Evolutionary conservation across 2,329 filamentous ascomycete genomes (phyloP), one percentile per base, ranked within the genome.

Genomic region (Paecilomyces sp.): DNA sequence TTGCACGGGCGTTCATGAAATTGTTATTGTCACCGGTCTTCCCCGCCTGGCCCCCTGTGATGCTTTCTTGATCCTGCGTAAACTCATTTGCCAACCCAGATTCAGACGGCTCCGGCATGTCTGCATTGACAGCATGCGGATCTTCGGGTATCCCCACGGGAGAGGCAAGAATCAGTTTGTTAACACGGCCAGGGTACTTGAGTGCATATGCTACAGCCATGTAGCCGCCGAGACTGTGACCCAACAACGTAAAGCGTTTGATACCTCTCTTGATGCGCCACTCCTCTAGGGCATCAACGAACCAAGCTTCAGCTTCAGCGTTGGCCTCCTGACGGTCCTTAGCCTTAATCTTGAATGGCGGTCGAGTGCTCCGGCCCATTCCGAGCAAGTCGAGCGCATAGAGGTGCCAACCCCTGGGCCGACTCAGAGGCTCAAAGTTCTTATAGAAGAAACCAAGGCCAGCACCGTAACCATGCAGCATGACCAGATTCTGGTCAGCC

Each of bases 401-500:
- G 18, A 99, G 78, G 69, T 91, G 92, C 87, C 94, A 95, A 30
- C 92, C 92, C 30, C 83, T 80, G 1, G 86, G 78, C 18, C 92
- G 86, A 54, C 88, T 92, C 34, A 99, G 78, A 5, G 88, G 86
- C 74, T 99, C 94, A 62, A 96, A 96, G 73, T 99, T 99, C 77
- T 94, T 93, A 82, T 97, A 99, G 81, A 96, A 99, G 77, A 99
- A 97, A 24, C 93, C 94, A 0, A 99, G 82, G 0, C 94, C 94
- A 1, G 94, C 94, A 54, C 94, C 94, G 74, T 99, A 99, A 62
- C 94, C 94, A 72, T 99, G 94, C 3, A 99, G 80, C 85, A 99
- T 96, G 53, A 99, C 93, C 15, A 99, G 81, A 52, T 91, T 94
- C 70, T 97, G 88, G 54, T 95, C 88, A 0, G 86, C 84, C 3